These are phyloP conservation scores for Dendrocalamus sinicus DNA, from an alignment of 176 grass and related monocot species.

Conservation along the genomic window DNA sequence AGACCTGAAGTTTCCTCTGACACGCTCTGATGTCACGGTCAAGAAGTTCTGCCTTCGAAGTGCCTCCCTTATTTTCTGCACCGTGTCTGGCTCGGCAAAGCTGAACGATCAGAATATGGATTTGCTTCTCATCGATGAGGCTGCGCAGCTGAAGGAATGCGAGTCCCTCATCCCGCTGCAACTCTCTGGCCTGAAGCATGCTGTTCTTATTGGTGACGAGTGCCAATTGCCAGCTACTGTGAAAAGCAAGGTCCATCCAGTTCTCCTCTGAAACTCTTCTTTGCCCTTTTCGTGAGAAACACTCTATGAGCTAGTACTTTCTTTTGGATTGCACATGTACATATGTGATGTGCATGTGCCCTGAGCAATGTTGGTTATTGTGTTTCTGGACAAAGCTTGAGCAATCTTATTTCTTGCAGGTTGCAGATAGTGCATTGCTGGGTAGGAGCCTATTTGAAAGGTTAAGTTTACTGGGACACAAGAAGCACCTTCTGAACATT, in stretches of 20 bases:
- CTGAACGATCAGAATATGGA: conserved; percentile 40
- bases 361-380: not conserved
- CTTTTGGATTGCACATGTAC: not conserved
- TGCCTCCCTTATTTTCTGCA: conserved; percentile 63
- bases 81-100: conserved; percentile 60
- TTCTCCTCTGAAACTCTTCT: not conserved
- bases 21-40: not conserved
- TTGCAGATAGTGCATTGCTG: conserved; percentile 50
- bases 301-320: not conserved
- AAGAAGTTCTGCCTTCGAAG: conserved; percentile 45
- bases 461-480: conserved; percentile 57
- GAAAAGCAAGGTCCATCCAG: conserved; percentile 64
- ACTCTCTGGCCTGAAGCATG: conserved; percentile 49
- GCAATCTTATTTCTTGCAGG: conserved; percentile 20
- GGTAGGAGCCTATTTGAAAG: conserved; percentile 76
- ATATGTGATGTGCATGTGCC: not conserved
- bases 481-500: conserved; percentile 72
- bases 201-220: conserved; percentile 70
- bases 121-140: conserved; percentile 75
- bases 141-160: conserved; percentile 73
- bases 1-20: conserved; percentile 48
- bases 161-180: conserved; percentile 71
- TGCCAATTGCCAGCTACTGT: conserved; percentile 72
- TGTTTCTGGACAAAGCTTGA: not conserved
- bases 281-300: not conserved